phyloP scores from a whole-genome alignment of 139 green algal species.

The Eudorina sp. region DNA sequence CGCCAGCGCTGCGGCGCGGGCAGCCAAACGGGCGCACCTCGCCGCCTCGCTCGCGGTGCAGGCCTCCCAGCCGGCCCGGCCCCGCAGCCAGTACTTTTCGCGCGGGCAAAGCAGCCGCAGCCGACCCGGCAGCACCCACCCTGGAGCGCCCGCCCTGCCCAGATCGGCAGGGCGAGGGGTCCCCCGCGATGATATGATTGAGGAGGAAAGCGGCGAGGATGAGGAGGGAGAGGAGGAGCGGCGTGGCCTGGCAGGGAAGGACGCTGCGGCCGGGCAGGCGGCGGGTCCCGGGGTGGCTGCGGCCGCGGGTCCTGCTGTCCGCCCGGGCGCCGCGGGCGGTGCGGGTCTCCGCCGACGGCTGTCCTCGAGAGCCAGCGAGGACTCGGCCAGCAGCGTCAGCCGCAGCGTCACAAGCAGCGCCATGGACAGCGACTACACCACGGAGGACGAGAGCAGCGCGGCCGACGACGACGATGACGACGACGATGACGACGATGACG shows the following conservation, averaged over 20 bases:
- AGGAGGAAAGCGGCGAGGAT: not conserved
- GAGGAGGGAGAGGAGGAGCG: not conserved
- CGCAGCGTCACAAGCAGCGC: slow-evolving; percentile 2
- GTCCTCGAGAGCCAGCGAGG: not conserved
- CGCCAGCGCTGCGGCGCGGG: not conserved
- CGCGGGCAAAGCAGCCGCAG: not conserved
- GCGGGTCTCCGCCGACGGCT: no score
- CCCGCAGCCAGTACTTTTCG: not conserved
- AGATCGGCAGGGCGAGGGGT: not conserved
- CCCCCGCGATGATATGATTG: not conserved
- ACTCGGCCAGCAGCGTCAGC: slow-evolving; percentile 4
- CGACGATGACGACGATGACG: not conserved
- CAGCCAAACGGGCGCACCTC: not conserved
- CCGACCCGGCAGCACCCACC: not conserved
- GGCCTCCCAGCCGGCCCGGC: not conserved
- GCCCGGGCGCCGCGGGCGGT: no score
- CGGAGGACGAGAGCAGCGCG: not conserved
- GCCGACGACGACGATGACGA: not conserved
- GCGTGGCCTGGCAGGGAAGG: no score
- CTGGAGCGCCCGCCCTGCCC: no score
- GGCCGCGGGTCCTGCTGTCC: no score
- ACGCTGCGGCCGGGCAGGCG: no score
- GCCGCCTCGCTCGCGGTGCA: not conserved
- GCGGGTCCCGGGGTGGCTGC: not conserved
- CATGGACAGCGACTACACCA: not conserved